Percentiles rank a stretch among this genome's conserved stretches.
Conservation (phyloP, 768 basidiomycete genomes). For the Lentinula guzmanii region DNA sequence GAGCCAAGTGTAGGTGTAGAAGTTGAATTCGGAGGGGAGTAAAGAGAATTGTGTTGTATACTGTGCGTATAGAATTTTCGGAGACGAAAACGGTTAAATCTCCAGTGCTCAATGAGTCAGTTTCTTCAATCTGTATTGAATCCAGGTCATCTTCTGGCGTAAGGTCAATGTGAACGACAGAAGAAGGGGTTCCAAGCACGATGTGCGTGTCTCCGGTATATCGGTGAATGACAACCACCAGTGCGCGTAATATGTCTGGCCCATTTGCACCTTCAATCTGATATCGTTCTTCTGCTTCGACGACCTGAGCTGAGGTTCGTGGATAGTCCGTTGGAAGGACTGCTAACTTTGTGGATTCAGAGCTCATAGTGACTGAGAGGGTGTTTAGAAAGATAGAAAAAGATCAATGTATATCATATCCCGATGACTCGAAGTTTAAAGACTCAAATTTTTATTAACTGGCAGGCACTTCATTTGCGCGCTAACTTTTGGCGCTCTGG, state of each 20-base stretch:
- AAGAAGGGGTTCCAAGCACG: constrained; percentile 85
- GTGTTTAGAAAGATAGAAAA: too few species aligned
- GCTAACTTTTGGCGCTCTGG: background rate
- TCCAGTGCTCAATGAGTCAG: constrained; percentile 75
- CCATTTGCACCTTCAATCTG: background rate
- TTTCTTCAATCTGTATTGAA: constrained; percentile 76
- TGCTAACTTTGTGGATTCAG: background rate
- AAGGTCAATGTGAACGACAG: constrained; percentile 84
- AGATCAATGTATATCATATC: too few species aligned
- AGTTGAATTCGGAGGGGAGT: constrained; percentile 78
- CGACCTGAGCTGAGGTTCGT: background rate
- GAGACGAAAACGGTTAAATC: constrained; percentile 91
- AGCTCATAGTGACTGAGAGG: background rate
- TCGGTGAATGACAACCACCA: constrained; percentile 84
- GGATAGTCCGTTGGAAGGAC: constrained; percentile 3
- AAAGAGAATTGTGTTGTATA: constrained; percentile 96
- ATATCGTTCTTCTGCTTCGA: background rate
- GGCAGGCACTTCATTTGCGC: background rate
- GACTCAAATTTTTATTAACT: background rate
- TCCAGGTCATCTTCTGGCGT: constrained; percentile 74
- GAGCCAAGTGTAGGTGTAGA: constrained; percentile 70
- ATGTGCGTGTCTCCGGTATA: constrained; percentile 96
- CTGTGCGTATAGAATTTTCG: constrained; percentile 72
- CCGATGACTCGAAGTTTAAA: constrained; percentile 1
- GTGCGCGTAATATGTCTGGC: constrained; percentile 35